phyloP scores from a whole-genome alignment of 2,329 filamentous ascomycete genomes.

The Pyrenophora seminiperda region DNA sequence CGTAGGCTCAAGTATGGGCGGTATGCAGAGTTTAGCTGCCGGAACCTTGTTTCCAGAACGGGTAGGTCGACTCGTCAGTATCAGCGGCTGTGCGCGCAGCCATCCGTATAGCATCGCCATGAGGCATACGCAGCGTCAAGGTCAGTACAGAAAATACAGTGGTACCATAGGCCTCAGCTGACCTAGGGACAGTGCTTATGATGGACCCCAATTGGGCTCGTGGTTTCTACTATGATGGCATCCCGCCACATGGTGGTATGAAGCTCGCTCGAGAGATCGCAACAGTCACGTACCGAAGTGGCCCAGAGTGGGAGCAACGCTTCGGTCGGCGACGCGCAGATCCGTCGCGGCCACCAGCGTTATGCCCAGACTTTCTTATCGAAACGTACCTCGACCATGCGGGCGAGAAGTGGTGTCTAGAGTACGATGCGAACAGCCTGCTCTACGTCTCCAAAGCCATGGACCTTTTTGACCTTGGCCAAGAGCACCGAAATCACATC shows the following conservation, averaged over 20 bases:
- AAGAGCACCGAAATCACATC: conserved; percentile 68
- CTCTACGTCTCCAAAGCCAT: conserved; percentile 98
- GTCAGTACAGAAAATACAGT: conserved; percentile 29
- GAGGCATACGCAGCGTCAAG: conserved; percentile 93
- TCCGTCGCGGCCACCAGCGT: conserved; percentile 79
- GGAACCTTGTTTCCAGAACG: conserved; percentile 82
- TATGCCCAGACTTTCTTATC: conserved; percentile 97
- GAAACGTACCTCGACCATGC: conserved; percentile 98
- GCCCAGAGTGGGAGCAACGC: conserved; percentile 95
- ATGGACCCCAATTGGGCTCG: conserved; percentile 98
- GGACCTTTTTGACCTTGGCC: conserved; percentile 93
- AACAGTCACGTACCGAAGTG: conserved; percentile 94
- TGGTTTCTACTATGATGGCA: conserved; percentile 81
- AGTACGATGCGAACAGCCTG: conserved; percentile 94
- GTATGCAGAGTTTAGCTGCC: conserved; percentile 93
- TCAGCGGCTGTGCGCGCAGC: conserved; percentile 90
- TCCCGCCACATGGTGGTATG: conserved; percentile 95
- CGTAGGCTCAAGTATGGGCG: conserved; percentile 96
- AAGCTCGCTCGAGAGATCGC: conserved; percentile 97
- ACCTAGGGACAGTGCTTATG: conserved; percentile 72
- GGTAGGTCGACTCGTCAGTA: conserved; percentile 81
- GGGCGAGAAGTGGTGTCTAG: conserved; percentile 96
- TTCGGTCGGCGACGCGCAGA: conserved; percentile 90
- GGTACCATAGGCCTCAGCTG: conserved; percentile 3
- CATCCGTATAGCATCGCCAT: conserved; percentile 99